Percentiles rank a stretch among this genome's conserved stretches.
Conservation (phyloP, 2,329 filamentous ascomycete species). For the Daldinia sp. region DNA sequence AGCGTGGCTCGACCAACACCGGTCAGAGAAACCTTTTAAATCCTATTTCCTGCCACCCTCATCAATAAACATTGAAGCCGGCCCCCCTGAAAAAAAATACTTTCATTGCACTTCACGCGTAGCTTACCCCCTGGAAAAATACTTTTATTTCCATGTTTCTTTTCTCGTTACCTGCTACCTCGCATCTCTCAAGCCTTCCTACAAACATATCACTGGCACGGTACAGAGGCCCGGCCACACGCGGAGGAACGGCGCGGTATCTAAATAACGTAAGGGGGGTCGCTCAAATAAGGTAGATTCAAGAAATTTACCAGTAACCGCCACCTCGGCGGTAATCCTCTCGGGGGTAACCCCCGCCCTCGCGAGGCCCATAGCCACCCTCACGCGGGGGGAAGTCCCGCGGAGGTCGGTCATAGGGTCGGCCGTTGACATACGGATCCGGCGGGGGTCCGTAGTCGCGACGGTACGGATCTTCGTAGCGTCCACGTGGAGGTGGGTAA, state of each 20-base stretch:
- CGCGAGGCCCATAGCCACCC: conserved; percentile 59
- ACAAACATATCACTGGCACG: conserved; percentile 14
- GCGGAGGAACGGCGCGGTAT: conserved; percentile 40
- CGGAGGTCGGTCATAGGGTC: conserved; percentile 68
- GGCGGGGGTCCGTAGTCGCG: conserved; percentile 71
- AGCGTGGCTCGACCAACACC: conserved; percentile 32
- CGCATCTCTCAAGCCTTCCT: conserved; percentile 11
- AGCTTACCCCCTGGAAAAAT: conserved; percentile 24
- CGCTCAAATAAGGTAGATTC: conserved; percentile 43
- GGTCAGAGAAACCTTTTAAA: conserved; percentile 35
- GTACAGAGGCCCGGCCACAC: conserved; percentile 15
- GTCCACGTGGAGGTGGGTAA: conserved; percentile 75
- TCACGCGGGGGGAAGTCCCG: conserved; percentile 65
- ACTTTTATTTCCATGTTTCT: conserved; percentile 2
- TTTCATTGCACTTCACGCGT: conserved; percentile 28
- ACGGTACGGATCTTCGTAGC: conserved; percentile 83
- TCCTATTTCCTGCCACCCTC: conserved; percentile 40
- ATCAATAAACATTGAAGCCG: conserved; percentile 33
- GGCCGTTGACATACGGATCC: conserved; percentile 70
- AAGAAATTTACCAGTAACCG: conserved; percentile 53
- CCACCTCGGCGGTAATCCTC: conserved; percentile 52
- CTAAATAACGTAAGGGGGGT: conserved; percentile 53
- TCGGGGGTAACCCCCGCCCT: conserved; percentile 51
- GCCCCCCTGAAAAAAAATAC: conserved; percentile 14
- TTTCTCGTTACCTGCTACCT: conserved; percentile 35